Conservation (phyloP, 148 eudicot species). For the Fagopyrum homotropicum region DNA sequence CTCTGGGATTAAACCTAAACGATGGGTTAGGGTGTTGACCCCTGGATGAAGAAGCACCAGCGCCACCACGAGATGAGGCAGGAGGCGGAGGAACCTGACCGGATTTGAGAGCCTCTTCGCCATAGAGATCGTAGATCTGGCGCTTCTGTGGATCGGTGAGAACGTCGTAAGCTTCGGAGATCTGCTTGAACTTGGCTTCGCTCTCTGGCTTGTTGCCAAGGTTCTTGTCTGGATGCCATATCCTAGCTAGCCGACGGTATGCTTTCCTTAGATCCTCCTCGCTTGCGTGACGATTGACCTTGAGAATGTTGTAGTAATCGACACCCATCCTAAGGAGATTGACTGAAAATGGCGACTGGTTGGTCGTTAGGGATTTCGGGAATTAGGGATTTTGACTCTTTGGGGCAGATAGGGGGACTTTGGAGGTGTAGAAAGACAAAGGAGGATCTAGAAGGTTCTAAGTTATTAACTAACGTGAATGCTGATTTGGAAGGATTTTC, state of each 20-base stretch:
- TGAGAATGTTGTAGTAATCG: conserved; percentile 74
- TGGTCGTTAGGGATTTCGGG: not conserved
- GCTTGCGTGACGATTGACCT: conserved; percentile 78
- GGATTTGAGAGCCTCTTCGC: conserved; percentile 78
- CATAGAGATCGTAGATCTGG: conserved; percentile 87
- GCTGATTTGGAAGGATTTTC: not conserved
- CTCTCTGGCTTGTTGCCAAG: conserved; percentile 34
- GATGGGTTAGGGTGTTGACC: conserved; percentile 40
- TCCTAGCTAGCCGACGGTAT: conserved; percentile 75
- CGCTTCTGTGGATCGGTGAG: conserved; percentile 78
- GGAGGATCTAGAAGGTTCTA: not conserved
- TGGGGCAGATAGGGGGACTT: not conserved
- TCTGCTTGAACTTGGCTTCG: conserved; percentile 81
- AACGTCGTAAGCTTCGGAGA: conserved; percentile 91
- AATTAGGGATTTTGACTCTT: conserved; percentile 1
- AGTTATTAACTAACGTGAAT: not conserved
- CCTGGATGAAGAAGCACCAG: conserved; percentile 1
- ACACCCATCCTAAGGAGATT: conserved; percentile 45
- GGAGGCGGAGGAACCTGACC: conserved; percentile 71
- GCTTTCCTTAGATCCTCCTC: conserved; percentile 70
- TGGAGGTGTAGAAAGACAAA: not conserved
- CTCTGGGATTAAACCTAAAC: conserved; percentile 68
- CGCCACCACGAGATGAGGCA: conserved; percentile 32
- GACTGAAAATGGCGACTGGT: not conserved
- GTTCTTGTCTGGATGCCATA: conserved; percentile 80